Conservation (phyloP, 2,329 filamentous ascomycete genomes). For the Fusarium buxicola region DNA sequence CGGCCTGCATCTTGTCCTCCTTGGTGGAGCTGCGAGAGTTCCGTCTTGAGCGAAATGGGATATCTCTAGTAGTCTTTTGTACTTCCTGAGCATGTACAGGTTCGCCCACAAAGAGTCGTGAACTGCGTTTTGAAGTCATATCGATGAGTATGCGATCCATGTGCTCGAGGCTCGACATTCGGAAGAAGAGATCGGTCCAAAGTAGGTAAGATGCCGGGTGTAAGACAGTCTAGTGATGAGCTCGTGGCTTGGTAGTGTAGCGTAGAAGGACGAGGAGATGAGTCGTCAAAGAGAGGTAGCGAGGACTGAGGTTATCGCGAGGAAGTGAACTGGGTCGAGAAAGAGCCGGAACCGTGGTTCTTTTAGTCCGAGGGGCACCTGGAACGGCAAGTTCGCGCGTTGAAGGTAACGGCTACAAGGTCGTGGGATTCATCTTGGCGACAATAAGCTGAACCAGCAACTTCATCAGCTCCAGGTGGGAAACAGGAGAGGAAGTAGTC, state of each 20-base stretch:
- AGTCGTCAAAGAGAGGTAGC: conserved; percentile 16
- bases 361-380: conserved; percentile 39
- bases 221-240: not conserved
- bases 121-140: conserved; percentile 43
- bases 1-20: conserved; percentile 43
- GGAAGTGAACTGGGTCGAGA: conserved; percentile 18
- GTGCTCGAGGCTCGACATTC: not conserved
- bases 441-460: conserved; percentile 39
- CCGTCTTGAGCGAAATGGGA: conserved; percentile 46
- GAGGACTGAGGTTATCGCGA: conserved; percentile 31
- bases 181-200: not conserved
- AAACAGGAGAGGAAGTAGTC: conserved; percentile 42
- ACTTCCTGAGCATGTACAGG: conserved; percentile 16
- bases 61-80: conserved; percentile 21
- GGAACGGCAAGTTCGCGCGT: conserved; percentile 36
- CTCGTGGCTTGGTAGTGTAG: conserved; percentile 2
- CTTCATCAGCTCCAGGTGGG: conserved; percentile 34
- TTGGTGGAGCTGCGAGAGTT: conserved; percentile 47
- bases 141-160: conserved; percentile 19
- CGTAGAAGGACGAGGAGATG: conserved; percentile 8
- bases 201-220: conserved; percentile 4
- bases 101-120: conserved; percentile 39
- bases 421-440: conserved; percentile 44
- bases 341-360: conserved; percentile 8
- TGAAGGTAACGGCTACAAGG: conserved; percentile 40